These are phyloP conservation scores for Phaeomoniella chlamydospora DNA, from an alignment of 2,329 filamentous ascomycete genomes.

Conservation along the genomic window DNA sequence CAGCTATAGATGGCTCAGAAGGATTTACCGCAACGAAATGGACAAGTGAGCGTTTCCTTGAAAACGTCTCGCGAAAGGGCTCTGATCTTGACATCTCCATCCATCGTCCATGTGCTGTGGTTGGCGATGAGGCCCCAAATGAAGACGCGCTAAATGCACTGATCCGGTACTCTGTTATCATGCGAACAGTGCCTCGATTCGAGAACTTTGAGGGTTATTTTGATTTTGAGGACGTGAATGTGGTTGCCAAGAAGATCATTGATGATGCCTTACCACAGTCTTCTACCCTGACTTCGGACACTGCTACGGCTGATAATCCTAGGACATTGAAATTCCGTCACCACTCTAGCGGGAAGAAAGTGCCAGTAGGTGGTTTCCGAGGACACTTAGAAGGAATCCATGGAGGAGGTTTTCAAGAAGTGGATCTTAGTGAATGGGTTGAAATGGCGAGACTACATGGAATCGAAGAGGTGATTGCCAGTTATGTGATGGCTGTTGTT, in stretches of 20 bases:
- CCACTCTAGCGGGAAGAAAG: conserved; percentile 1
- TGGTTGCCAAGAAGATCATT: neutral
- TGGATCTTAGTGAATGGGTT: conserved; percentile 1
- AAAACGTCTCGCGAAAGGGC: conserved; percentile 7
- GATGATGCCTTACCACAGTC: neutral
- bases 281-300: neutral
- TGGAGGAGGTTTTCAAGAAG: neutral
- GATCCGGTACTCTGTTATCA: conserved; percentile 1
- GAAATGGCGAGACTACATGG: neutral
- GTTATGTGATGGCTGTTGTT: neutral
- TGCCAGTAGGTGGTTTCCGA: neutral
- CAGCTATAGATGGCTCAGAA: conserved; percentile 14
- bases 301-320: neutral
- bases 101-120: neutral
- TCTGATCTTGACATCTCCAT: neutral
- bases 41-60: conserved; percentile 23
- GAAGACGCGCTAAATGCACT: neutral
- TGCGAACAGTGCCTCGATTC: neutral
- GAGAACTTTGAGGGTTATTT: conserved; percentile 1
- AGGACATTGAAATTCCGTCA: neutral
- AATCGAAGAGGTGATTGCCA: conserved; percentile 1
- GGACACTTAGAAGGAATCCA: neutral
- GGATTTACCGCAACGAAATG: conserved; percentile 25
- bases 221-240: neutral
- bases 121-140: neutral